Percentiles rank a stretch among this genome's conserved stretches.
phyloP scores from a whole-genome alignment of 163 green algal species.

The Picocystis sp. region DNA sequence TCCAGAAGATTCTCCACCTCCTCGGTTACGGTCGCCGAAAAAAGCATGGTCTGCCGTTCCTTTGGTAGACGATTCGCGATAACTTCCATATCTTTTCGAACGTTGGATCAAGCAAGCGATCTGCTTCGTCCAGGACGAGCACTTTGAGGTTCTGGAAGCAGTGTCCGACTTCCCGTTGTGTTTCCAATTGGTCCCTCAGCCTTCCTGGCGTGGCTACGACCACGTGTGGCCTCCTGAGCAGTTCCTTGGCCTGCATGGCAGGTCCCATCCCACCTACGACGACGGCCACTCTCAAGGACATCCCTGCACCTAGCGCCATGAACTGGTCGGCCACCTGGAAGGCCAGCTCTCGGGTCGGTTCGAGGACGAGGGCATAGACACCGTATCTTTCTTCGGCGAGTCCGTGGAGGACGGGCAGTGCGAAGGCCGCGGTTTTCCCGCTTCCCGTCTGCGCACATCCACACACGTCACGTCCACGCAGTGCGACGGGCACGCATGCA shows the following conservation, averaged over 20 bases:
- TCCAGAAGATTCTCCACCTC: conserved; percentile 47
- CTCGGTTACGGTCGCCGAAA: conserved; percentile 73
- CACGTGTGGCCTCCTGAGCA: conserved; percentile 58
- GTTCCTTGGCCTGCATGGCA: conserved; percentile 44
- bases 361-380: conserved; percentile 68
- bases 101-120: conserved; percentile 60
- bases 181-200: conserved; percentile 36
- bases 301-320: conserved; percentile 58
- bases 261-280: conserved; percentile 74
- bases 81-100: conserved; percentile 49
- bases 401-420: conserved; percentile 18
- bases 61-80: conserved; percentile 12
- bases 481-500: conserved; percentile 58
- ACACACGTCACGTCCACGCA: conserved; percentile 82
- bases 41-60: conserved; percentile 77
- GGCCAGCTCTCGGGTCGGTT: conserved; percentile 81
- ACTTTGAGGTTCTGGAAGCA: conserved; percentile 36
- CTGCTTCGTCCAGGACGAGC: conserved; percentile 83
- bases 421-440: conserved; percentile 90
- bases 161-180: conserved; percentile 21
- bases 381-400: conserved; percentile 66
- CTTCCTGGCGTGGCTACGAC: conserved; percentile 76
- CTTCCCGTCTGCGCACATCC: conserved; percentile 88
- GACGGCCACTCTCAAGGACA: conserved; percentile 46
- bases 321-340: conserved; percentile 82